phyloP scores from a whole-genome alignment of 805 yeast species.

The Ogataea allantospora region DNA sequence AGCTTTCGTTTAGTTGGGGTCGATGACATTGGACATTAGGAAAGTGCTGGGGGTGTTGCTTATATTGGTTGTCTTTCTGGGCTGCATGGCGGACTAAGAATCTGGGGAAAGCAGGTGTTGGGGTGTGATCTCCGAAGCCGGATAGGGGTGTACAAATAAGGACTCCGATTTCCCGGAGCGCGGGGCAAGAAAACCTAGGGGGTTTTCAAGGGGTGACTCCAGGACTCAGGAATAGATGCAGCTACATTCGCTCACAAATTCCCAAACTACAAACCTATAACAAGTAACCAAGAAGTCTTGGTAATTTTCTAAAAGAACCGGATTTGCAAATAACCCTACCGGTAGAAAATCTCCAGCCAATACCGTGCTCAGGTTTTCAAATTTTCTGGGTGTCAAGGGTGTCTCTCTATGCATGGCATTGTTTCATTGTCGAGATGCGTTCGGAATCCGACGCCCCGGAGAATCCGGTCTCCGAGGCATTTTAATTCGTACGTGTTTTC shows the following conservation, averaged over 20 bases:
- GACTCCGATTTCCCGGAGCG: not conserved
- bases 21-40: constrained; percentile 2
- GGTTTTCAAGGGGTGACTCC: not conserved
- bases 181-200: not conserved
- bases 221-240: too few species aligned
- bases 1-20: constrained; percentile 24
- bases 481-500: not conserved
- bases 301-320: too few species aligned
- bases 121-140: constrained; percentile 14
- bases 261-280: too few species aligned
- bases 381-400: constrained; percentile 3
- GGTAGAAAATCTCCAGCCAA: constrained; percentile 15
- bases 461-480: constrained; percentile 6
- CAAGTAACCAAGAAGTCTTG: too few species aligned
- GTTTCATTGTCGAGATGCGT: not conserved
- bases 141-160: constrained; percentile 4
- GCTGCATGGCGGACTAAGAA: constrained; percentile 8
- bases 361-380: constrained; percentile 17
- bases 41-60: constrained; percentile 6
- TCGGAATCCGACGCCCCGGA: constrained; percentile 11
- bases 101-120: constrained; percentile 12
- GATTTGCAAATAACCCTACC: not conserved
- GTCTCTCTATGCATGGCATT: too few species aligned
- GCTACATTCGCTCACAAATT: too few species aligned
- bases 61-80: constrained; percentile 1